Conservation (phyloP, 352 stramenopile species). For the Phytophthora parvispora region DNA sequence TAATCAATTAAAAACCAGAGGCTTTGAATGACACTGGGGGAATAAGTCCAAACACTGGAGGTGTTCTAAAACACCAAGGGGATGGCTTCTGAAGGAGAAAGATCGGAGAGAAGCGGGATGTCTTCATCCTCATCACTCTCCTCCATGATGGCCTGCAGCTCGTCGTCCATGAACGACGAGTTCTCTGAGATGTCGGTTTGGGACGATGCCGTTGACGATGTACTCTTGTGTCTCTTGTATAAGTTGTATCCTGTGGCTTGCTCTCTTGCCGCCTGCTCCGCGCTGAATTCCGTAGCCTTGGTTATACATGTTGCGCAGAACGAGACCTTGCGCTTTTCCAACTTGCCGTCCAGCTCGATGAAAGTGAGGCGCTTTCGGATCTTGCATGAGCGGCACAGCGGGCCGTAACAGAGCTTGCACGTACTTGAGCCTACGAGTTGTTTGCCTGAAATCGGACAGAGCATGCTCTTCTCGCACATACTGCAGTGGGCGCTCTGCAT, state of each 20-base stretch:
- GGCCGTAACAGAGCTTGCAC: conserved; percentile 37
- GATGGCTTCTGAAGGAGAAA: neutral
- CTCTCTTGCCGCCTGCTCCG: conserved; percentile 22
- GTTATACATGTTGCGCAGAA: conserved; percentile 50
- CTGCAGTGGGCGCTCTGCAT: neutral
- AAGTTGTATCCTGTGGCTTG: conserved; percentile 21
- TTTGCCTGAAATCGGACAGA: conserved; percentile 17
- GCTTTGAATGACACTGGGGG: too few relatives aligned
- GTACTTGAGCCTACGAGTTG: conserved; percentile 19
- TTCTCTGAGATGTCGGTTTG: neutral
- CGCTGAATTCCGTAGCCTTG: conserved; percentile 33
- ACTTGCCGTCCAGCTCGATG: conserved; percentile 29
- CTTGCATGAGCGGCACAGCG: conserved; percentile 39
- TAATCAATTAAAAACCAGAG: too few relatives aligned
- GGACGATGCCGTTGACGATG: neutral
- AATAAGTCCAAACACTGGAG: too few relatives aligned
- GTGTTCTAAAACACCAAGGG: conserved; percentile 1
- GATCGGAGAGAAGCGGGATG: neutral
- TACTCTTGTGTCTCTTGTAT: neutral
- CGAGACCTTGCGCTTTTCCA: conserved; percentile 41
- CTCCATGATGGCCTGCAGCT: neutral
- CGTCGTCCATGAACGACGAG: neutral
- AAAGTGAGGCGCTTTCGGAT: conserved; percentile 42
- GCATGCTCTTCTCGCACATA: conserved; percentile 12
- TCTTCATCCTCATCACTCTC: neutral